These are phyloP conservation scores for Cucurbita pepo DNA, from an alignment of 306 rosid genomes.

Conservation along the genomic window DNA sequence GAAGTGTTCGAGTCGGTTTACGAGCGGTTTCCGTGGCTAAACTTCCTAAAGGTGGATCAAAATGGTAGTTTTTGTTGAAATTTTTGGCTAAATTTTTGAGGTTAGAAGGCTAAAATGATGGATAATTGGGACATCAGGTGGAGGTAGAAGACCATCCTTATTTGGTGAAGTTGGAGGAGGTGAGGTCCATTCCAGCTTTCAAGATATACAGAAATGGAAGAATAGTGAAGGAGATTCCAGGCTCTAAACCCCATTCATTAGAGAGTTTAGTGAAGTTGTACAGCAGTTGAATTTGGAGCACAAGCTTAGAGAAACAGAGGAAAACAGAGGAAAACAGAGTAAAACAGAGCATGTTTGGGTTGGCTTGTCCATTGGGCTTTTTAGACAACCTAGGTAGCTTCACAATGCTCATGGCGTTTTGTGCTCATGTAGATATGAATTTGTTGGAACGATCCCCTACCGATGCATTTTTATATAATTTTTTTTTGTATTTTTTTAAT, in stretches of 20 bases:
- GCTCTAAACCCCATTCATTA: slow-evolving; percentile 38
- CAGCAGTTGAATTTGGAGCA: slow-evolving; percentile 30
- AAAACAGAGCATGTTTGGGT: not conserved
- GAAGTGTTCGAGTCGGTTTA: slow-evolving; percentile 61
- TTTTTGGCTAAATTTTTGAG: not conserved
- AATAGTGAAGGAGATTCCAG: slow-evolving; percentile 65
- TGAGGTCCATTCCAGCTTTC: slow-evolving; percentile 57
- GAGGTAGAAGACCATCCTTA: slow-evolving; percentile 83
- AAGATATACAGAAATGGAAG: slow-evolving; percentile 88
- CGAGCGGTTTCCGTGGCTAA: slow-evolving; percentile 71
- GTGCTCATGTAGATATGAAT: not conserved
- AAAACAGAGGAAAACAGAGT: not conserved
- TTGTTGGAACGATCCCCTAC: too few species aligned
- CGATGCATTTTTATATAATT: too few species aligned
- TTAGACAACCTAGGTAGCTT: not conserved
- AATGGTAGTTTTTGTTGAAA: too few species aligned
- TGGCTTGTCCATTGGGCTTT: not conserved
- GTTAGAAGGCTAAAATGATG: not conserved
- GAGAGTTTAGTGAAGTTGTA: slow-evolving; percentile 67
- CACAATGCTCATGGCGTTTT: not conserved
- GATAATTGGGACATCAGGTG: slow-evolving; percentile 26
- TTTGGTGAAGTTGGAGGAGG: slow-evolving; percentile 66
- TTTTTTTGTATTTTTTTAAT: too few species aligned
- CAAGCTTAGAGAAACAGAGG: not conserved
- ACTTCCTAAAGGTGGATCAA: slow-evolving; percentile 66